Base-by-base conservation (phyloP, 345 rosid species). In the Triadica sebifera region DNA sequence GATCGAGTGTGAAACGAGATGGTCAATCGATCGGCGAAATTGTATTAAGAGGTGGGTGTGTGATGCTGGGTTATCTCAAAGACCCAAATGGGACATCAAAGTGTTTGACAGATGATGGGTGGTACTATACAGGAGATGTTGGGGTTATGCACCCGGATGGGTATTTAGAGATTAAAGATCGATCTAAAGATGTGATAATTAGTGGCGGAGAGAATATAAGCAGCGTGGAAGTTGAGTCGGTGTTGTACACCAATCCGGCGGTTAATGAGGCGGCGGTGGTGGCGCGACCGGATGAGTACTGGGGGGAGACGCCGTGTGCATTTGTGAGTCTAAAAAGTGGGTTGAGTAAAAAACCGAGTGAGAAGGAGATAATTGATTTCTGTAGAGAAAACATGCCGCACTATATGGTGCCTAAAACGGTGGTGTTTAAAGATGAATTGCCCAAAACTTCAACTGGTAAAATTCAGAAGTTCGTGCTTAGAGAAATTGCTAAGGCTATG, bases 401-500 rank as follows among this genome's bases (percentile, higher is more conserved):
- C 72, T 94, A 83, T 68, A 94, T 92, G 97, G 88, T 89, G 68
- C 97, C 98, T 7, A 84, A 84, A 71, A 90, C 90, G 0, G 79
- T 92, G 25, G 82, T 89, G 59, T 90, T 89, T 11, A 56, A 24
- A 52, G 85, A 81, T 16, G 92, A 94, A 53, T 71, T 94, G 71
- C 94, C 97, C 0, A 90, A 79, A 77, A 92, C 93, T 22, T 87
- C 96, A 6, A 92, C 98, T 0, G 97, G 96, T 65, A 90, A 94
- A 82, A 80, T 87, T 43, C 89, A 88, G 57, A 89, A 94, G 85
- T 88, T 74, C 74, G 22, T 86, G 6, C 82, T 92, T 10, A 87
- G 94, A 67, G 88, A 90, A 70, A 86, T 70, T 76, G 92, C 94
- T 0, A 70, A 61, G 37, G 64, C 15, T 0, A 29, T 76, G 70